Evolutionary conservation across 2,329 filamentous ascomycete species (phyloP).

Genomic region (Pezicula rhizophila): DNA sequence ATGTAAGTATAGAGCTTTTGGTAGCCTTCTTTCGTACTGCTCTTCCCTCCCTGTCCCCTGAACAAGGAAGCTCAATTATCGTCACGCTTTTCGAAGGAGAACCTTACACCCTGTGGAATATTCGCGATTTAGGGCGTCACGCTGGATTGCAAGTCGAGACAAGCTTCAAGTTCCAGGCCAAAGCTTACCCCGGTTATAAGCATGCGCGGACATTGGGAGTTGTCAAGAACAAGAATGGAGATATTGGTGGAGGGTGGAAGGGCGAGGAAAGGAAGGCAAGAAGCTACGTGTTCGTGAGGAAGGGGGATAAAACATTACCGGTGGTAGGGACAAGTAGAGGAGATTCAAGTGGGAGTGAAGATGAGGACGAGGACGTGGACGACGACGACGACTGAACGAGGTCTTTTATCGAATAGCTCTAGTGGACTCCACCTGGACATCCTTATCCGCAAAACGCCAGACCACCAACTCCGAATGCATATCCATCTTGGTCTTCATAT

Average conservation of each 20-base stretch:
- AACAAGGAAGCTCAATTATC: conserved; percentile 53
- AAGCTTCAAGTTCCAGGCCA: conserved; percentile 64
- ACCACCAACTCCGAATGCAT: not conserved
- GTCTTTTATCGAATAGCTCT: not conserved
- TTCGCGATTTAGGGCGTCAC: conserved; percentile 79
- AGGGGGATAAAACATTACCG: conserved; percentile 39
- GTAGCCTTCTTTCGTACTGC: conserved; percentile 60
- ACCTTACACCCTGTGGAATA: conserved; percentile 94
- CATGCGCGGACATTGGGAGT: conserved; percentile 70
- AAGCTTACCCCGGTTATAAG: conserved; percentile 65
- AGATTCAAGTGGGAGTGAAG: conserved; percentile 15
- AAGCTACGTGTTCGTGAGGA: conserved; percentile 57
- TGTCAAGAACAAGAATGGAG: conserved; percentile 42
- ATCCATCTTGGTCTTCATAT: not conserved
- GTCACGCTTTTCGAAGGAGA: conserved; percentile 90
- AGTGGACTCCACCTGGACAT: not conserved
- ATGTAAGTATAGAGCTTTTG: conserved; percentile 47
- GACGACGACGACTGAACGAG: conserved; percentile 5
- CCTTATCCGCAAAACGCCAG: not conserved
- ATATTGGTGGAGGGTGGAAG: conserved; percentile 40
- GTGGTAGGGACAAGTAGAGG: conserved; percentile 27
- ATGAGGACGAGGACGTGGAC: conserved; percentile 12
- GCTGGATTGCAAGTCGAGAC: conserved; percentile 62
- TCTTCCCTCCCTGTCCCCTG: conserved; percentile 42
- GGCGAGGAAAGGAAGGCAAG: conserved; percentile 47